Evolutionary conservation across 1,139 yeast species (phyloP).

Genomic region (Candida neerlandica): DNA sequence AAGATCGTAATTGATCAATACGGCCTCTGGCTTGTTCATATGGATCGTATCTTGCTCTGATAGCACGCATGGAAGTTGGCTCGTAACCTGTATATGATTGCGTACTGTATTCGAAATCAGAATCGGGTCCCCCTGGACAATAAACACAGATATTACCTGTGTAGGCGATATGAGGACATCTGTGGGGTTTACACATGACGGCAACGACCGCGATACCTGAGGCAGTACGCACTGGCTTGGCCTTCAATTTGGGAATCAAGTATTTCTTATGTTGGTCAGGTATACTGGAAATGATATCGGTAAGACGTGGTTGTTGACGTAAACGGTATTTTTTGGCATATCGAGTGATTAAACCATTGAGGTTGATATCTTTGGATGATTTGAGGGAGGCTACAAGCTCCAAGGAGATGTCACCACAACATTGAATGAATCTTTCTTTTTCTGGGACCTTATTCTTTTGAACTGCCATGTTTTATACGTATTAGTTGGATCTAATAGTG

Average conservation of each 20-base stretch:
- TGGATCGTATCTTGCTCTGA: slow-evolving; percentile 96
- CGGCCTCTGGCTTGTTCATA: slow-evolving; percentile 99
- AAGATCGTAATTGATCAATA: slow-evolving; percentile 89
- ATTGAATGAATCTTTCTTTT: slow-evolving; percentile 87
- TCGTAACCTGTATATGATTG: slow-evolving; percentile 98
- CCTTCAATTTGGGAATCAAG: slow-evolving; percentile 88
- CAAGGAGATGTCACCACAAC: slow-evolving; percentile 90
- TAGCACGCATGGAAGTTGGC: slow-evolving; percentile 98
- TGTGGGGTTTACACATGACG: slow-evolving; percentile 98
- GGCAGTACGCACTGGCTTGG: slow-evolving; percentile 98
- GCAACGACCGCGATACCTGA: slow-evolving; percentile 99
- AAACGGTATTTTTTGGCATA: slow-evolving; percentile 88
- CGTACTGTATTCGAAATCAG: slow-evolving; percentile 96
- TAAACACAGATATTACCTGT: slow-evolving; percentile 98
- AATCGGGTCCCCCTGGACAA: slow-evolving; percentile 99
- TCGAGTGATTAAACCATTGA: slow-evolving; percentile 86
- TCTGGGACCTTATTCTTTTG: slow-evolving; percentile 60
- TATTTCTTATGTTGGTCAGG: slow-evolving; percentile 96
- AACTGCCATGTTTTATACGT: slow-evolving; percentile 31
- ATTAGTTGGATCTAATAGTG: too few relatives aligned
- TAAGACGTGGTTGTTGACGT: slow-evolving; percentile 89
- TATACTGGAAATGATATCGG: slow-evolving; percentile 91
- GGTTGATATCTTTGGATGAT: slow-evolving; percentile 76
- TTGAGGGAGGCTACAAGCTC: slow-evolving; percentile 82
- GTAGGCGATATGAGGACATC: slow-evolving; percentile 99